A percentile compares a stretch with the other conserved stretches of the same genome.
Conservation (phyloP, 805 yeast genomes). For the Vanderwaltozyma verrucispora region DNA sequence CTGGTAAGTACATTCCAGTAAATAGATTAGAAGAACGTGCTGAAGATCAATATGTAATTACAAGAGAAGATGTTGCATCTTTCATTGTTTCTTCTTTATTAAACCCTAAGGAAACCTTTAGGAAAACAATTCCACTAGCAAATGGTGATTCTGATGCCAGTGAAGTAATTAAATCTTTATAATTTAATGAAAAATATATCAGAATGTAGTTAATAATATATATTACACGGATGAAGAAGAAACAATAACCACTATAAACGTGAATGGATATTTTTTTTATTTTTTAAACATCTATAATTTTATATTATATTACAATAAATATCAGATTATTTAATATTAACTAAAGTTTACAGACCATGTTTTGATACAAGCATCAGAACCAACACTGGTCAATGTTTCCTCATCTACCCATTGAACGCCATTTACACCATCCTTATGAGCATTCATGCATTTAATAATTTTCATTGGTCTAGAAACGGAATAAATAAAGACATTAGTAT, state of each 20-base stretch:
- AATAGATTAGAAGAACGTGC: conserved; percentile 11
- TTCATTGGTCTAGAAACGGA: conserved; percentile 70
- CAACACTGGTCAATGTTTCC: conserved; percentile 51
- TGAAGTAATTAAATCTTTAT: conserved; percentile 8
- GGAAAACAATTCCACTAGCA: conserved; percentile 35
- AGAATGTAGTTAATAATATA: too few relatives aligned
- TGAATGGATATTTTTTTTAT: neutral
- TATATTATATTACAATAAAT: neutral
- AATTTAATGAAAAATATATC: neutral
- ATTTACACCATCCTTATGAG: conserved; percentile 83
- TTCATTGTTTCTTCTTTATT: conserved; percentile 32
- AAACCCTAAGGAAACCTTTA: conserved; percentile 30
- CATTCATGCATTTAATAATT: conserved; percentile 60
- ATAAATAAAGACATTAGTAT: conserved; percentile 70
- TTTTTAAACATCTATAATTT: too few relatives aligned
- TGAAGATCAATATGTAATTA: conserved; percentile 23
- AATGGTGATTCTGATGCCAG: conserved; percentile 32
- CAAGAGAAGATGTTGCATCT: conserved; percentile 48
- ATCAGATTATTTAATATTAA: neutral
- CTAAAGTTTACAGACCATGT: conserved; percentile 41
- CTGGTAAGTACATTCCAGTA: conserved; percentile 32
- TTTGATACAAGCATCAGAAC: conserved; percentile 74
- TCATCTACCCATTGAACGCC: conserved; percentile 57
- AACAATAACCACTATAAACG: too few relatives aligned
- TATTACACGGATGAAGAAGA: too few relatives aligned